Evolutionary conservation across 176 grass and related monocot species (phyloP), one percentile per base, ranked within the genome.

Genomic region (Thinopyrum elongatum): DNA sequence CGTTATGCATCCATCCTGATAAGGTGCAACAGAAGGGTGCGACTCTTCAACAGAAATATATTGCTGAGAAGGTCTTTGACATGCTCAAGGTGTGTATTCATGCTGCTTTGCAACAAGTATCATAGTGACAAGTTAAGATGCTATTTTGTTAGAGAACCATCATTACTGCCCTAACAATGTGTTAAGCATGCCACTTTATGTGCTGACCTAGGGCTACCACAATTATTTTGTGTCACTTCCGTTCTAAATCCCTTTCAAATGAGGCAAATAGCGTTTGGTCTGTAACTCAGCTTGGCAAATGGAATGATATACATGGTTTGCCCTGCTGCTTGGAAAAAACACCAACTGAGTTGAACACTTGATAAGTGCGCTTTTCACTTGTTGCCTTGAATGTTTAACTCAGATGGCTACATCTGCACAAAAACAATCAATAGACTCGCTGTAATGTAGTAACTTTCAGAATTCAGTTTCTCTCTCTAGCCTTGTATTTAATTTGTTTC

Each of bases 11-110:
- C 65, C 90, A 95, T 90, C 90, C 93, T 76, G 93, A 95, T 84
- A 95, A 95, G 87, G 86, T 92, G 77, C 93, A 95, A 80, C 93
- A 92, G 74, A 90, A 91, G 66, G 93, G 93, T 59, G 90, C 93
- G 82, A 91, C 64, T 65, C 47, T 95, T 89, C 88, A 90, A 47
- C 93, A 95, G 86, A 95, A 95, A 83, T 95, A 91, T 82, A 87
- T 89, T 61, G 85, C 89, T 0, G 90, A 92, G 84, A 95, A 92
- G 87, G 90, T 95, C 44, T 95, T 95, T 92, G 90, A 91, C 75
- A 85, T 95, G 61, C 90, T 95, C 29, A 92, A 95, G 93, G 93
- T 95, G 34, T 65, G 85, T 91, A 61, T 80, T 29, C 67, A 7
- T 10, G 39, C n/a, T 80, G 10, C 34, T 67, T 66, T 87, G 41